Conservation (phyloP, 83 land plant genomes). For the Picea abies region DNA sequence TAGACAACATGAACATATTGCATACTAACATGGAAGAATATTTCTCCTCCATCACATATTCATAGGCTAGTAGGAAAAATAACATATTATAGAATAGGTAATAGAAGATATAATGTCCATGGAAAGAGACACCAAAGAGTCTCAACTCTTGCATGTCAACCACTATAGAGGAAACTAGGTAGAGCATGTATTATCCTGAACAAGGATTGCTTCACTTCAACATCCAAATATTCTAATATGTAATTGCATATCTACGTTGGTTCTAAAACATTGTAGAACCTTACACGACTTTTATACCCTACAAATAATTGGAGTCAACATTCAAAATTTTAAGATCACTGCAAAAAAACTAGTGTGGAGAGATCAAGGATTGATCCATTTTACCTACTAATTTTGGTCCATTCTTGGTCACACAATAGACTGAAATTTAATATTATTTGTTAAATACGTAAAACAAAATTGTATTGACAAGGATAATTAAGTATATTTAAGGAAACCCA, state of each 20-base stretch:
- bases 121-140: not conserved
- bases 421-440: too few species aligned
- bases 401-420: too few species aligned
- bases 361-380: too few species aligned
- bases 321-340: not conserved
- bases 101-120: not conserved
- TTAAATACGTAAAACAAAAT: too few species aligned
- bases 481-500: too few species aligned
- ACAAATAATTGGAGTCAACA: slow-evolving; percentile 21
- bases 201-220: slow-evolving; percentile 54
- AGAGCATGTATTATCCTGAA: slow-evolving; percentile 50
- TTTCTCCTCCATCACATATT: not conserved
- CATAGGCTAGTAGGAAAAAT: not conserved
- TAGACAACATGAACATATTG: not conserved
- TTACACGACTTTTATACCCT: slow-evolving; percentile 80
- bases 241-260: slow-evolving; percentile 50
- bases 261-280: slow-evolving; percentile 48
- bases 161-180: not conserved
- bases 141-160: not conserved
- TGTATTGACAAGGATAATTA: too few species aligned
- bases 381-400: too few species aligned
- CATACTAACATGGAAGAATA: not conserved
- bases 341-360: not conserved
- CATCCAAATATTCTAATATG: slow-evolving; percentile 62
- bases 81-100: not conserved